These are phyloP conservation scores for Pseudonitzschia delicatissima DNA, from an alignment of 108 stramenopile species.

Conservation along the genomic window DNA sequence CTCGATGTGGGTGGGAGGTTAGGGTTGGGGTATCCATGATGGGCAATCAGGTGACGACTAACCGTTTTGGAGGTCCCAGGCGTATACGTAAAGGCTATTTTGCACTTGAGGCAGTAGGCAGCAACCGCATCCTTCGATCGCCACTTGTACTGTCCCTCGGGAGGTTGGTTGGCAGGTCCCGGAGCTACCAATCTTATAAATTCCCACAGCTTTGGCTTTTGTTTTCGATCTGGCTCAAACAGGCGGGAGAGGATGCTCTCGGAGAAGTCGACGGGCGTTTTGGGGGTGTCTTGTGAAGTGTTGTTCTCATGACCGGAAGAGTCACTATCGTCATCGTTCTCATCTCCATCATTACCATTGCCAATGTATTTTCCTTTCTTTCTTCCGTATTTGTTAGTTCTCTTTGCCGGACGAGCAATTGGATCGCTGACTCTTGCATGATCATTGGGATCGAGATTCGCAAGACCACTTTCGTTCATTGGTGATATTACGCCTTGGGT, in stretches of 20 bases:
- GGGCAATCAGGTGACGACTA: slow-evolving; percentile 27
- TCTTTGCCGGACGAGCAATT: neutral
- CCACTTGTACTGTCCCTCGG: slow-evolving; percentile 11
- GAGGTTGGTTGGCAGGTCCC: slow-evolving; percentile 20
- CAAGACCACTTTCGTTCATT: neutral
- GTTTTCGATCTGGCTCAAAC: slow-evolving; percentile 34
- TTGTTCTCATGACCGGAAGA: neutral
- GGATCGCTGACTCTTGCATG: neutral
- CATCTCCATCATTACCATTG: neutral
- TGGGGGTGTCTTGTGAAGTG: neutral
- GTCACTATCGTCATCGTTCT: neutral
- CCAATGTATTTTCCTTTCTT: neutral
- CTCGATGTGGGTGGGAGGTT: no score
- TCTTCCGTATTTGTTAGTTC: neutral
- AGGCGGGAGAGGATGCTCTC: slow-evolving; percentile 28
- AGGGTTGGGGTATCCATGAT: slow-evolving; percentile 25
- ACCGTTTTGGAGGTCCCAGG: slow-evolving; percentile 27
- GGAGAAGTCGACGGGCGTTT: neutral
- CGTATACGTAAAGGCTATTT: slow-evolving; percentile 32
- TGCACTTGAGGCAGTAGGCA: slow-evolving; percentile 36
- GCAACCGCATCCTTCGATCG: slow-evolving; percentile 27
- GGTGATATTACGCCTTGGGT: neutral
- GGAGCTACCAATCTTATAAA: slow-evolving; percentile 31
- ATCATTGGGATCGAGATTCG: neutral
- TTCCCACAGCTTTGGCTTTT: slow-evolving; percentile 22